A percentile compares a stretch with the other conserved stretches of the same genome.
Evolutionary conservation across 192 early-diverging fungal genomes (phyloP).

Genomic region (Umbelopsis sp.): DNA sequence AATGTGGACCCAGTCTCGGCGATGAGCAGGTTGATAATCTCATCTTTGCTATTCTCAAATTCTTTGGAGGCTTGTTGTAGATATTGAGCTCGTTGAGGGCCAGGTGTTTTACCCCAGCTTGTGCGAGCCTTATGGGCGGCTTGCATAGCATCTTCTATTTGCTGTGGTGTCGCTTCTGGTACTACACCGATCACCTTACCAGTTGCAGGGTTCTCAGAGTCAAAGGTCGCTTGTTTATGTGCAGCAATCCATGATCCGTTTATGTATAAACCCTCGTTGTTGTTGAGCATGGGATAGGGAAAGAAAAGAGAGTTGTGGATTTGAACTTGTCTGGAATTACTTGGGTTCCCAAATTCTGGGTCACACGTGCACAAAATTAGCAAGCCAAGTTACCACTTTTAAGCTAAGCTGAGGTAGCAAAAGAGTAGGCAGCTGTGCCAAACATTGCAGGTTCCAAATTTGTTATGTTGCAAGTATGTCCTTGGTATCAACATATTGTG

Average conservation of each 20-base stretch:
- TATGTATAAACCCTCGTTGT: background rate
- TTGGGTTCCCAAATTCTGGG: too few relatives aligned
- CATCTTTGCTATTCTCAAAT: background rate
- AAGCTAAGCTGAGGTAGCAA: too few relatives aligned
- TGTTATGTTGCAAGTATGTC: too few relatives aligned
- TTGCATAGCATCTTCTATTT: slow-evolving; percentile 8
- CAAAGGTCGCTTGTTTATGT: background rate
- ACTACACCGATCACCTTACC: background rate
- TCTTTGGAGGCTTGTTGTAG: background rate
- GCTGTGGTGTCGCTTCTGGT: background rate
- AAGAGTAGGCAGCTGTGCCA: too few relatives aligned
- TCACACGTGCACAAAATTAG: too few relatives aligned
- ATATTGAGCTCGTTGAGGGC: background rate
- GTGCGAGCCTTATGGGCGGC: background rate
- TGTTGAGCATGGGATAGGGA: background rate
- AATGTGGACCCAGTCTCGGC: slow-evolving; percentile 1
- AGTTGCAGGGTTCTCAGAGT: background rate
- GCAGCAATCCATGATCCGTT: background rate
- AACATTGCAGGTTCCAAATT: too few relatives aligned
- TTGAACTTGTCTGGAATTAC: too few relatives aligned
- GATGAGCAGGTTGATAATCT: background rate
- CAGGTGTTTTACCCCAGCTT: background rate
- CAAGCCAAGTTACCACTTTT: too few relatives aligned
- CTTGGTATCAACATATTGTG: too few relatives aligned
- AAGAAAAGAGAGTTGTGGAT: background rate